Base-by-base conservation (phyloP, 2,329 filamentous ascomycete species). In the Macrophomina pseudophaseolina region DNA sequence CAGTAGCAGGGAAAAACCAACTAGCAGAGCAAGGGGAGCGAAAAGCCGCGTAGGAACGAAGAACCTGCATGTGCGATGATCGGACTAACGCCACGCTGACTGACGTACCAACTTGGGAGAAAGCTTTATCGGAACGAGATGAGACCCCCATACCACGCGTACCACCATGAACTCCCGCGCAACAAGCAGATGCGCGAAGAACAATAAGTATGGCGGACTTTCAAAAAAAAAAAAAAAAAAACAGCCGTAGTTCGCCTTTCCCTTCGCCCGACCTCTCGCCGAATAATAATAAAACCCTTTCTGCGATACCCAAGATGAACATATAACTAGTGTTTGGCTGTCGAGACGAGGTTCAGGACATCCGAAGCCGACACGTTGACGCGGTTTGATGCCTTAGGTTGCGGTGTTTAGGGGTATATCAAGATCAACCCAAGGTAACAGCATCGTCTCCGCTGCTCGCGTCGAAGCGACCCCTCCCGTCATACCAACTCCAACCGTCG, bases 281-380 rank as follows among this genome's bases (percentile, higher is more conserved):
- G 14, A 38, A 64, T n/a, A 33, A 5, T 9, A 59, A 38, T n/a
- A 18, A 49, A 30, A 54, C 35, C 51, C 33, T 54, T 64, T 33
- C 49, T 54, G 35, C 63, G 56, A 11, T 66, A 66, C 64, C 64
- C 64, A 66, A 66, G 30, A 66, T 66, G 64, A 66, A 66, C 64
- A 66, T 51, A 51, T 44, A 58, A 49, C 58, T 38, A 18, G 44
- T 49, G 58, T 32, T n/a, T 49, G 44, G 32, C 58, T 14, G 58
- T 48, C 44, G 33, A 18, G 14, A 62, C n/a, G 38, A 62, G 28
- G 32, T 23, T 30, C 58, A 62, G 44, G 8, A 35, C 58, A 49
- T 35, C 58, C 32, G 42, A 49, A 28, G 8, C 58, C 16, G 58
- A 49, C 44, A 44, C 58, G 18, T 49, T n/a, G 18, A 16, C 42